Evolutionary conservation across 345 rosid species (phyloP).

Genomic region (Psidium guajava): DNA sequence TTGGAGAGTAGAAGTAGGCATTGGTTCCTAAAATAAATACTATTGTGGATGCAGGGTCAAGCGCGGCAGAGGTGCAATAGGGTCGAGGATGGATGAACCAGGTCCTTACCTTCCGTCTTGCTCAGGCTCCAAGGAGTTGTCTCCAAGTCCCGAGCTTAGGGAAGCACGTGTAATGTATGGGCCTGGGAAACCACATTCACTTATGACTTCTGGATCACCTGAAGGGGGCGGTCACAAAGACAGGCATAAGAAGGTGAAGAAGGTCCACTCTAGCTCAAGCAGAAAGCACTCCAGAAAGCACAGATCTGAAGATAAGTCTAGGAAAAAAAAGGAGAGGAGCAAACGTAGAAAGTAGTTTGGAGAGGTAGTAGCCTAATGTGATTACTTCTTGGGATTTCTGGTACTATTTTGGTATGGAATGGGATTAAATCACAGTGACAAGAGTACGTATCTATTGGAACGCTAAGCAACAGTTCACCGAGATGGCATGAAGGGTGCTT

Average conservation of each 20-base stretch:
- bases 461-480: not conserved
- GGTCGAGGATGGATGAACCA: conserved; percentile 91
- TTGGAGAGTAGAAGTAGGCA: not conserved
- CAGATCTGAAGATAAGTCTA: conserved; percentile 27
- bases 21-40: not conserved
- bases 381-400: not conserved
- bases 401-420: not conserved
- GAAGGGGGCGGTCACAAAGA: conserved; percentile 24
- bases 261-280: conserved; percentile 19
- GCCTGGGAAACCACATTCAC: conserved; percentile 37
- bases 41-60: conserved; percentile 36
- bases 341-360: not conserved
- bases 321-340: conserved; percentile 26
- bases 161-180: conserved; percentile 24
- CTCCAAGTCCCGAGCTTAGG: conserved; percentile 11
- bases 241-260: conserved; percentile 21
- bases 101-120: conserved; percentile 57
- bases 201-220: conserved; percentile 13
- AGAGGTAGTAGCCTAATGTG: not conserved
- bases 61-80: conserved; percentile 85
- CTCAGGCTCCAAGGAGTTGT: conserved; percentile 13
- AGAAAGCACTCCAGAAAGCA: conserved; percentile 38
- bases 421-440: not conserved
- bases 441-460: not conserved
- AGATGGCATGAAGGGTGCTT: not conserved